These are phyloP conservation scores for Rutidosis leptorrhynchoides DNA, from an alignment of 129 eudicot species.

Conservation along the genomic window DNA sequence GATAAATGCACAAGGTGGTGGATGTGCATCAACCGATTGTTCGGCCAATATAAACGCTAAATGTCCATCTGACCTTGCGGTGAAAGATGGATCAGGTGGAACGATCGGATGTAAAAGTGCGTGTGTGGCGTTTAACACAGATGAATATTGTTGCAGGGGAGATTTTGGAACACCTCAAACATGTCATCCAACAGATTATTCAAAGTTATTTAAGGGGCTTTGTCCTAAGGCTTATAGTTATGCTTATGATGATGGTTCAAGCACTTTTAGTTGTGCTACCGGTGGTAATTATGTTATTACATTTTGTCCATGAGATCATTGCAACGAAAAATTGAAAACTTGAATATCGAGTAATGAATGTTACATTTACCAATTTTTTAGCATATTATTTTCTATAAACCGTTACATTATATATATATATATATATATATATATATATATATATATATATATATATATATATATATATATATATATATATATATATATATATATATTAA, in stretches of 20 bases:
- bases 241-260: slow-evolving; percentile 47
- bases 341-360: too few relatives aligned
- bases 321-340: background rate
- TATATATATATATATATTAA: too few relatives aligned
- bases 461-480: too few relatives aligned
- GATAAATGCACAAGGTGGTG: slow-evolving; percentile 20
- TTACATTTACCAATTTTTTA: background rate
- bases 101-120: slow-evolving; percentile 61
- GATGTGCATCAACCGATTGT: slow-evolving; percentile 33
- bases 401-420: background rate
- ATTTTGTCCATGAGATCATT: slow-evolving; percentile 36
- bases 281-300: slow-evolving; percentile 45
- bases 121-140: slow-evolving; percentile 38
- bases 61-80: slow-evolving; percentile 41
- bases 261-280: slow-evolving; percentile 39
- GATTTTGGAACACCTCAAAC: slow-evolving; percentile 26
- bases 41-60: slow-evolving; percentile 38
- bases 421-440: too few relatives aligned
- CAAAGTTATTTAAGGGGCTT: slow-evolving; percentile 36
- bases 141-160: slow-evolving; percentile 57
- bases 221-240: slow-evolving; percentile 65
- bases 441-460: too few relatives aligned
- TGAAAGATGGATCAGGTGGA: slow-evolving; percentile 29
- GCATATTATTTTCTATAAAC: background rate
- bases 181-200: slow-evolving; percentile 46